Evolutionary conservation across 2,329 filamentous ascomycete species (phyloP).

Genomic region (Sodiomyces alkalinus): DNA sequence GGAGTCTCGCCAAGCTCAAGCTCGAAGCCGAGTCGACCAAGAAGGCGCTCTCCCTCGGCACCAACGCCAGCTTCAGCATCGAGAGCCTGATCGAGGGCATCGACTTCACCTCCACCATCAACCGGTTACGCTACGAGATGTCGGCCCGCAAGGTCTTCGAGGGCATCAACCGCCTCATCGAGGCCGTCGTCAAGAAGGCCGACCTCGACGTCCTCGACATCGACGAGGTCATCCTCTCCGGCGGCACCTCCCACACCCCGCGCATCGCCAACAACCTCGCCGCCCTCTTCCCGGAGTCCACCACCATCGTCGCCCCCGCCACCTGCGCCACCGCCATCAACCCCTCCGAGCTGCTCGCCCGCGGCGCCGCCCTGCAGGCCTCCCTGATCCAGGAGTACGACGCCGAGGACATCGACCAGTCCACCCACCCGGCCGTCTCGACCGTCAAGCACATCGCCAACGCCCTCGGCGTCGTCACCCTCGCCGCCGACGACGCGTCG

Average conservation of each 20-base stretch:
- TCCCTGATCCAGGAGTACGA: slow-evolving; percentile 93
- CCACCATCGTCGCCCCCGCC: slow-evolving; percentile 66
- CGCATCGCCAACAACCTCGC: slow-evolving; percentile 74
- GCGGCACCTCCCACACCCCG: slow-evolving; percentile 85
- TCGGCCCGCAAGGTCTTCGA: slow-evolving; percentile 74
- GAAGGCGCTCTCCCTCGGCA: slow-evolving; percentile 78
- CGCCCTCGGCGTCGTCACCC: slow-evolving; percentile 72
- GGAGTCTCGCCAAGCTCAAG: slow-evolving; percentile 80
- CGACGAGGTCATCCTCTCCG: slow-evolving; percentile 85
- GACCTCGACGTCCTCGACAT: slow-evolving; percentile 83
- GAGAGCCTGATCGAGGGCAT: slow-evolving; percentile 80
- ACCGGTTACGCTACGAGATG: slow-evolving; percentile 85
- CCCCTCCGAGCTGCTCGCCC: slow-evolving; percentile 76
- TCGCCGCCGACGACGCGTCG: slow-evolving; percentile 35
- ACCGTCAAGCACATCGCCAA: slow-evolving; percentile 82
- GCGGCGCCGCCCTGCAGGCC: slow-evolving; percentile 90
- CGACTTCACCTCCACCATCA: slow-evolving; percentile 85
- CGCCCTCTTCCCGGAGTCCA: slow-evolving; percentile 66
- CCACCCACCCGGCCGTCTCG: slow-evolving; percentile 86
- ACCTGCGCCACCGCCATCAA: slow-evolving; percentile 70
- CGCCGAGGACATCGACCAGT: slow-evolving; percentile 83
- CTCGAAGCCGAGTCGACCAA: slow-evolving; percentile 83
- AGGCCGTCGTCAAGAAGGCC: slow-evolving; percentile 80
- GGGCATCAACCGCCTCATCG: slow-evolving; percentile 74
- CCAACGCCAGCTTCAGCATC: slow-evolving; percentile 80